Base-by-base conservation (phyloP, 306 rosid genomes). In the Arachis hypogaea region DNA sequence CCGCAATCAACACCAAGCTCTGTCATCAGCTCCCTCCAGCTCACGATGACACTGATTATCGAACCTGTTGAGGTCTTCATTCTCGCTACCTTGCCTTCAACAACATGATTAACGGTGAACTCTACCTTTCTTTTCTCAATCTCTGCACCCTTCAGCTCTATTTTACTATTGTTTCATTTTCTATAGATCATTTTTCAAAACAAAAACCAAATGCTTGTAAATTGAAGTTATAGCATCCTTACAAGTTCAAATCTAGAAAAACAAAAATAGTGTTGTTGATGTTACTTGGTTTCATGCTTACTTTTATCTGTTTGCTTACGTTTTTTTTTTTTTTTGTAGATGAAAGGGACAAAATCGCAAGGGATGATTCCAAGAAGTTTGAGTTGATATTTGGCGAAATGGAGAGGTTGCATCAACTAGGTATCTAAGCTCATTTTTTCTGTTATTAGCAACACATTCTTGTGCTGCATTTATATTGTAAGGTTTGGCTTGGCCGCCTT, bases 381-480 rank as follows among this genome's bases (percentile, higher is more conserved):
- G 73, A 78, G 33, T 43, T 49, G 40, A 58, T 85, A 16, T 67
- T 82, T 9, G 7, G 50, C 41, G 82, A 82, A 59, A 68, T 85
- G 77, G 86, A 82, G 63, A 79, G 46, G 66, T 82, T 85, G 41
- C 82, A 85, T 28, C 49, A 79, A 16, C 71, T 71, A 72, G 88
- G 88, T 85, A 82, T 72, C 33, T 64, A 11, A 36, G 28, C 57
- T 33, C 45, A 44, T 3, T 3, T 49, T 14, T 59, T 10, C 36
- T 56, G 11, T 18, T 28, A 59, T 6, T 42, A 16, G 16, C 16
- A 3, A 5, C 62, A 40, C 22, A 9, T 11, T 42, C 43, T 73
- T 55, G 14, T 30, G 72, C 2, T 36, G 72, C 61, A 36, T 68
- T 44, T 65, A 66, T 10, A 11, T 46, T 22, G 1, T 22, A 22